phyloP scores from a whole-genome alignment of 1,284 basidiomycete species.

The Salmacisia buchloeana region DNA sequence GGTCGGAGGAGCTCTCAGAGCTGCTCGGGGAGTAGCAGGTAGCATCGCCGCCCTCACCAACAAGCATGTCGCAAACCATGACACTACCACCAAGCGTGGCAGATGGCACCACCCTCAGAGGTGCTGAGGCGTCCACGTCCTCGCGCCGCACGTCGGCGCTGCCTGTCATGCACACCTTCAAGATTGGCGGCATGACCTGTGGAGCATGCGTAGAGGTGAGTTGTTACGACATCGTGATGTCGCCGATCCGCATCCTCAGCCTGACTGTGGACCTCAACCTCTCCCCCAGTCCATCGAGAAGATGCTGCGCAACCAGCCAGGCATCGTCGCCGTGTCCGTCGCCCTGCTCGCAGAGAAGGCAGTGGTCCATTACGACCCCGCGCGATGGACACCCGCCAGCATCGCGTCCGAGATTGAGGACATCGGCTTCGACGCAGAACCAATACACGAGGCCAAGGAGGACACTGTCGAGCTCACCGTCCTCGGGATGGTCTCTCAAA shows the following conservation, averaged over 20 bases:
- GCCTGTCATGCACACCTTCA: slow-evolving; percentile 56
- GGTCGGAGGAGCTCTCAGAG: no score
- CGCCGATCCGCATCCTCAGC: not conserved
- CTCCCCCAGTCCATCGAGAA: slow-evolving; percentile 69
- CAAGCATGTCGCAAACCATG: no score
- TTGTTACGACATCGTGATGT: slow-evolving; percentile 13
- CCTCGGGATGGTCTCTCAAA: slow-evolving; percentile 83
- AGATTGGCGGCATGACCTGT: slow-evolving; percentile 87
- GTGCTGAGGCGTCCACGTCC: no score
- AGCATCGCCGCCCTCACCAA: no score
- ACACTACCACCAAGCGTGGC: no score
- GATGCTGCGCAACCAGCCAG: slow-evolving; percentile 74
- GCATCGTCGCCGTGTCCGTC: slow-evolving; percentile 81
- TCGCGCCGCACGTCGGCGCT: no score
- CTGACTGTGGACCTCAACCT: not conserved
- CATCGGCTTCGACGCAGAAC: slow-evolving; percentile 78
- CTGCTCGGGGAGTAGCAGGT: no score
- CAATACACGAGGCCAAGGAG: slow-evolving; percentile 8
- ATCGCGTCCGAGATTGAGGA: slow-evolving; percentile 75
- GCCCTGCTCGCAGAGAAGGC: slow-evolving; percentile 90
- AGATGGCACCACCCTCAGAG: no score
- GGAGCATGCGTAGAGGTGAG: slow-evolving; percentile 80
- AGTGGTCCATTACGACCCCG: slow-evolving; percentile 78
- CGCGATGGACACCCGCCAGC: slow-evolving; percentile 68
- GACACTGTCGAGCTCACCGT: slow-evolving; percentile 58